A percentile compares a stretch with the other conserved stretches of the same genome.
Evolutionary conservation across 345 rosid species (phyloP).

Genomic region (Pugionium dolabratum): DNA sequence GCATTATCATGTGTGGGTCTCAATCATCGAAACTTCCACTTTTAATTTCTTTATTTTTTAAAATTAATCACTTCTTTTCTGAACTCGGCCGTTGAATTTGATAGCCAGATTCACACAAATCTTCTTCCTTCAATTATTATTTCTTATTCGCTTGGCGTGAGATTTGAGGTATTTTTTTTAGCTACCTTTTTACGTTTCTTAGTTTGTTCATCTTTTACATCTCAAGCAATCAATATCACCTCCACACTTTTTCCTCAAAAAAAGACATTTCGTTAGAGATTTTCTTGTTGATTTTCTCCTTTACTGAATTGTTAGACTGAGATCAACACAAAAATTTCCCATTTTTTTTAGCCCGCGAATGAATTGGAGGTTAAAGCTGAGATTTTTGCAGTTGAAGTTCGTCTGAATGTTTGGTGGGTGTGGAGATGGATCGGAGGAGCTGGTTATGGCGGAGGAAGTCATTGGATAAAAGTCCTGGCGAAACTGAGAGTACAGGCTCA

Average conservation of each 20-base stretch:
- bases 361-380: constrained; percentile 26
- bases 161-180: constrained; percentile 44
- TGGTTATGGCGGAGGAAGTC: constrained; percentile 83
- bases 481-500: constrained; percentile 69
- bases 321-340: constrained; percentile 31
- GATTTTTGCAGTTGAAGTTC: constrained; percentile 21
- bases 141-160: constrained; percentile 48
- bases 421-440: constrained; percentile 60
- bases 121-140: constrained; percentile 38
- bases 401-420: constrained; percentile 36
- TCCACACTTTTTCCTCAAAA: constrained; percentile 13
- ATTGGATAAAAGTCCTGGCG: constrained; percentile 65
- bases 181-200: constrained; percentile 39
- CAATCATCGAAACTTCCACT: constrained; percentile 42
- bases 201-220: constrained; percentile 40
- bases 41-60: neutral
- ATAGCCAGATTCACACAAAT: constrained; percentile 38
- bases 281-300: constrained; percentile 34
- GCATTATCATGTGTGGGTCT: constrained; percentile 44
- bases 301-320: constrained; percentile 58
- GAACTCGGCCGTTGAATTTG: constrained; percentile 46
- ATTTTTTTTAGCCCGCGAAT: constrained; percentile 24
- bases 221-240: constrained; percentile 40
- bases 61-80: constrained; percentile 35
- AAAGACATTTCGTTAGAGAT: constrained; percentile 14